Evolutionary conservation across 1,284 basidiomycete genomes (phyloP).

Genomic region (Phylloporus sp.): DNA sequence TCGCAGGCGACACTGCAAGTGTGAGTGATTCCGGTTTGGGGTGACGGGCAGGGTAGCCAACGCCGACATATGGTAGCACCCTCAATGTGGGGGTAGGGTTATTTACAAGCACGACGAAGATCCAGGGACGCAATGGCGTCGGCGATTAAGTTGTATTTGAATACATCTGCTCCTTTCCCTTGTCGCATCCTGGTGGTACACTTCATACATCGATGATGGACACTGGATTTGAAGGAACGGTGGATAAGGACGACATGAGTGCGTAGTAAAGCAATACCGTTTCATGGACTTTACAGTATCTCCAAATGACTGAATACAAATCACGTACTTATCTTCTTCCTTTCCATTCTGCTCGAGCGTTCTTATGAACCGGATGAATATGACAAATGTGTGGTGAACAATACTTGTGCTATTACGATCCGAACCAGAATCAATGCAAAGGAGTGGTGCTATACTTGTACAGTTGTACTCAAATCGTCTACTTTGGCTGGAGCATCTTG

Average conservation of each 20-base stretch:
- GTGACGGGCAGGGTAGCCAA: constrained; percentile 13
- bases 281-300: too few relatives aligned
- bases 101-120: constrained; percentile 61
- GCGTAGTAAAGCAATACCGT: too few relatives aligned
- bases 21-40: constrained; percentile 48
- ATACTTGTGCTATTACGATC: constrained; percentile 25
- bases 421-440: constrained; percentile 14
- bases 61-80: too few relatives aligned
- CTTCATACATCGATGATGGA: too few relatives aligned
- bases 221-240: too few relatives aligned
- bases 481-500: constrained; percentile 26
- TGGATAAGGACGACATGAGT: too few relatives aligned
- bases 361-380: too few relatives aligned
- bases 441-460: constrained; percentile 1
- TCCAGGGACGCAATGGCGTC: constrained; percentile 59
- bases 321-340: too few relatives aligned
- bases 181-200: too few relatives aligned
- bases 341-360: too few relatives aligned
- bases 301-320: too few relatives aligned
- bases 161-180: constrained; percentile 37
- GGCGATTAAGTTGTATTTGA: constrained; percentile 73
- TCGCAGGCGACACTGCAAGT: constrained; percentile 62
- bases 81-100: constrained; percentile 62
- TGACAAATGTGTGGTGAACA: too few relatives aligned
- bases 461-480: not conserved